Evolutionary conservation across 2,329 filamentous ascomycete genomes (phyloP), one percentile per base, ranked within the genome.

Genomic region (Aspergillus neotritici): DNA sequence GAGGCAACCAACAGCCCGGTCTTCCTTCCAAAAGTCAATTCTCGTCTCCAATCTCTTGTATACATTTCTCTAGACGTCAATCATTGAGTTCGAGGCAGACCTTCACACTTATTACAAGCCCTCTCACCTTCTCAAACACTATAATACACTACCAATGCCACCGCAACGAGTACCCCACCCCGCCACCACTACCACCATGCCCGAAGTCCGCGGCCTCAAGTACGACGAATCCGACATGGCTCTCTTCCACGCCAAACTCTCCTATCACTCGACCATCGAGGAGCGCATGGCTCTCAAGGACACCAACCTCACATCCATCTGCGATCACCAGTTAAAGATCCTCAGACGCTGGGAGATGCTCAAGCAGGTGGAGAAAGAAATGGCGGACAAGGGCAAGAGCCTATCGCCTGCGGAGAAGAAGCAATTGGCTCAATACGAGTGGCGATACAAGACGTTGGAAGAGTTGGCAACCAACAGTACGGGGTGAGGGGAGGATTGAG

Each of bases 171-270:
- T 16, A 31, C 14, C 41, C 29, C 32, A 13, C 8, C 47, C 52
- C 7, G 62, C 55, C 39, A 38, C 37, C 28, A 38, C 44, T 32
- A 30, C 34, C 25, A 42, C 54, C 25, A 48, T 65, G 15, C 63
- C 61, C n/a, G 62, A 65, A 49, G 59, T 54, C 25, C 51, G 57
- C 30, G 63, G 62, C 11, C 47, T 65, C 32, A 59, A 52, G 38
- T 66, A 66, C 48, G 62, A 65, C 42, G 61, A 66, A 51, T 62
- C 58, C 36, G 62, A 66, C 34, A 65, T 66, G 62, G 60, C 60
- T 2, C 57, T 64, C 31, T 66, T 66, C 41, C 58, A 57, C 31
- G 63, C 63, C 33, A 63, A 65, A 41, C 44, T 66, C 13, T 57
- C 58, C 8, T 66, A 65, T 25, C 58, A 64, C 34, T 51, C 62